phyloP scores from a whole-genome alignment of 2,329 filamentous ascomycete genomes.

The Scedosporium boydii region DNA sequence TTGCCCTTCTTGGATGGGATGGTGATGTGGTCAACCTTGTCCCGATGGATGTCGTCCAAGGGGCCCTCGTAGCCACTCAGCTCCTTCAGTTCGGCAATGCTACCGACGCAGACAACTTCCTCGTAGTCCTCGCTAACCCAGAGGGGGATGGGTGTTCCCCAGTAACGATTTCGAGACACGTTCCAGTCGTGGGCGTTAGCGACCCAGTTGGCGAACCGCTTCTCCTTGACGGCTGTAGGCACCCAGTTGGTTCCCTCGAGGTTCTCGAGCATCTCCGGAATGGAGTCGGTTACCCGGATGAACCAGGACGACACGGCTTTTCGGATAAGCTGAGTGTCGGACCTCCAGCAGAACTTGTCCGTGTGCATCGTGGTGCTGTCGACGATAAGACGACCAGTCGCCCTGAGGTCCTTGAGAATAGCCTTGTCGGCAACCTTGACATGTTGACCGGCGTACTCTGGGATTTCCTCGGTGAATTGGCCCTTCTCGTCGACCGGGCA shows the following conservation, averaged over 20 bases:
- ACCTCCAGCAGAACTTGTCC: conserved; percentile 18
- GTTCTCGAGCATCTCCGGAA: conserved; percentile 15
- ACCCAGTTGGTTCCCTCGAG: conserved; percentile 17
- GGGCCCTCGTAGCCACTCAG: conserved; percentile 15
- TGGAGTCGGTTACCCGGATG: conserved; percentile 14
- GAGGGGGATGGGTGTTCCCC: conserved; percentile 17
- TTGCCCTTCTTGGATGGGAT: conserved; percentile 17
- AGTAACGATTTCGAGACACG: conserved; percentile 16
- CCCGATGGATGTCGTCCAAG: conserved; percentile 14
- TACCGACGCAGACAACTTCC: conserved; percentile 16
- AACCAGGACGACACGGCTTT: conserved; percentile 19
- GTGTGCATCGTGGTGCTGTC: conserved; percentile 15
- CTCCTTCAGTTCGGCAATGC: conserved; percentile 14
- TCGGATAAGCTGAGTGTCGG: conserved; percentile 18
- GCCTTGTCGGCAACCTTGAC: conserved; percentile 18
- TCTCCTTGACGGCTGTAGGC: conserved; percentile 16
- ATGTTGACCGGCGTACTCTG: conserved; percentile 16
- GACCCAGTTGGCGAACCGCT: conserved; percentile 18
- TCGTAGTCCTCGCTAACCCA: conserved; percentile 18
- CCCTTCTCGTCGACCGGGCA: conserved; percentile 57
- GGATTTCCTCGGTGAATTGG: conserved; percentile 16
- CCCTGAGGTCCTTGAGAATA: conserved; percentile 16
- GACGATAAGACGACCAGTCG: conserved; percentile 13
- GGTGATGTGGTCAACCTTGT: conserved; percentile 17
- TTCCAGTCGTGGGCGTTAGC: conserved; percentile 15